A percentile compares a stretch with the other conserved stretches of the same genome.
phyloP scores from a whole-genome alignment of 2,329 filamentous ascomycete species.

The Fusarium dimerum region DNA sequence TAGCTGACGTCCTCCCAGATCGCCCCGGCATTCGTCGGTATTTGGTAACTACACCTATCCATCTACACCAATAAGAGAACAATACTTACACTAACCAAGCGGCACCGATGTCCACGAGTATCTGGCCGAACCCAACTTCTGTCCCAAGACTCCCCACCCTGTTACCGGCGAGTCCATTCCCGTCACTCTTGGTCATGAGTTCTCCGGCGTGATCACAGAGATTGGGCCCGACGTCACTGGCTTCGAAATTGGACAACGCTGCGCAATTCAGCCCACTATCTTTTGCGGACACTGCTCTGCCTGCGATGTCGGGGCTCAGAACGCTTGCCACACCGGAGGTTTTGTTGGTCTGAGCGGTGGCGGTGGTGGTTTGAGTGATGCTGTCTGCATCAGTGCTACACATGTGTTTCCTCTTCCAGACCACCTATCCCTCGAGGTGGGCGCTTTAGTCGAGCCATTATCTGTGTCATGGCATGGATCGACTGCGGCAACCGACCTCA shows the following conservation, averaged over 20 bases:
- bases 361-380: constrained; percentile 57
- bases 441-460: constrained; percentile 53
- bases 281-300: constrained; percentile 57
- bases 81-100: constrained; percentile 17
- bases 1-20: constrained; percentile 8
- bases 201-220: constrained; percentile 60
- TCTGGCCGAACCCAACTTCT: constrained; percentile 35
- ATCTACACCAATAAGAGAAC: no score
- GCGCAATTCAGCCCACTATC: constrained; percentile 61
- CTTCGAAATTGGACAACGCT: constrained; percentile 55
- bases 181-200: constrained; percentile 65
- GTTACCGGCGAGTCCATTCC: constrained; percentile 59
- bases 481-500: constrained; percentile 43
- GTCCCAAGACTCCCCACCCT: constrained; percentile 55
- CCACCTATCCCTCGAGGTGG: constrained; percentile 50
- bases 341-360: constrained; percentile 41
- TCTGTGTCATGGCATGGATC: constrained; percentile 49
- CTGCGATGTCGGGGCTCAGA: constrained; percentile 53
- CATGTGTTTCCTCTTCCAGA: constrained; percentile 53
- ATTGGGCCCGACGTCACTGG: constrained; percentile 51
- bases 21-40: constrained; percentile 45
- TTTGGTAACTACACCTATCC: constrained; percentile 31
- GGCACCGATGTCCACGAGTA: constrained; percentile 39
- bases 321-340: constrained; percentile 54
- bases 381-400: constrained; percentile 51